These are phyloP conservation scores for Stemphylium lycopersici DNA, from an alignment of 2,329 filamentous ascomycete genomes.

Conservation along the genomic window DNA sequence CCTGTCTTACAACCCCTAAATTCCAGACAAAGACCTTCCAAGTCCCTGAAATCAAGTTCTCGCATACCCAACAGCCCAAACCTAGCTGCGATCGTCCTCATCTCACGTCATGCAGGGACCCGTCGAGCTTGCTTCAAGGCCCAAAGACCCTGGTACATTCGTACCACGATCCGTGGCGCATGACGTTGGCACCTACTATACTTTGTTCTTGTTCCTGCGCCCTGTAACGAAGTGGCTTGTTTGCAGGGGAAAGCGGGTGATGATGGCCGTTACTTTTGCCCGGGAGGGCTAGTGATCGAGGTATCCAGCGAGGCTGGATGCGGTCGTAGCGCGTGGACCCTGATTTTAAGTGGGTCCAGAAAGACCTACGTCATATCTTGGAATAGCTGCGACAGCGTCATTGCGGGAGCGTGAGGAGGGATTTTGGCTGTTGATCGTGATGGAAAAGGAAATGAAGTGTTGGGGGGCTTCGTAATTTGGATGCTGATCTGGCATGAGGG, in stretches of 20 bases:
- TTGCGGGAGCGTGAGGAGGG: constrained; percentile 5
- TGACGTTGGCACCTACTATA: constrained; percentile 17
- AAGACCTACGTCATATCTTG: constrained; percentile 25
- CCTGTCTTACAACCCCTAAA: neutral
- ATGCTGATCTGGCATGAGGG: neutral
- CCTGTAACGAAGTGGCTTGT: constrained; percentile 16
- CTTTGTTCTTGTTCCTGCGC: neutral
- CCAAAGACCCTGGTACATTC: neutral
- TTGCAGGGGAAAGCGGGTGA: constrained; percentile 12
- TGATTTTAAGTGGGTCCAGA: constrained; percentile 1
- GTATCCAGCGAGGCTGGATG: constrained; percentile 10
- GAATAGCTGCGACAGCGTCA: constrained; percentile 23
- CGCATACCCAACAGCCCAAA: constrained; percentile 9
- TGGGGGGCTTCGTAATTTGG: neutral
- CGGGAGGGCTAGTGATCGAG: constrained; percentile 13
- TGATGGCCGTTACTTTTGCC: constrained; percentile 16
- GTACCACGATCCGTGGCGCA: constrained; percentile 20
- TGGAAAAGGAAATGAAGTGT: neutral
- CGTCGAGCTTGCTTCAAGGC: constrained; percentile 1
- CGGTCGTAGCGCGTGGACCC: constrained; percentile 20
- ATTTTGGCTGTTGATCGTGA: constrained; percentile 2
- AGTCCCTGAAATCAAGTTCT: constrained; percentile 32
- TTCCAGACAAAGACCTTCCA: neutral
- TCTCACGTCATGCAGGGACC: constrained; percentile 37
- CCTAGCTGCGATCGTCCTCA: constrained; percentile 15